Evolutionary conservation across 257 asterid species (phyloP).

Genomic region (Scutellaria galericulata): DNA sequence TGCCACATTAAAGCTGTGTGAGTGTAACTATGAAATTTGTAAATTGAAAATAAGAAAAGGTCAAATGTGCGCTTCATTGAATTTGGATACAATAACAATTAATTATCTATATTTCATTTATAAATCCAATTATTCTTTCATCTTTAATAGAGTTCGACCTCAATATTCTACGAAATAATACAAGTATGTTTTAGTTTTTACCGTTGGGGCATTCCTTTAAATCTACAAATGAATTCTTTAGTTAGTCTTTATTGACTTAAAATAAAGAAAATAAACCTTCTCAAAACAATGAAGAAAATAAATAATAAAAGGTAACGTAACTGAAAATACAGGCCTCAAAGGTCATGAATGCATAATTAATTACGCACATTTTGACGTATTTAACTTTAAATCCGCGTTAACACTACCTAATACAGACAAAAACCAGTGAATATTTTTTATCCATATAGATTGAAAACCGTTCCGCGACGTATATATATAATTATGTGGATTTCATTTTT

Average conservation of each 20-base stretch:
- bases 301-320: neutral
- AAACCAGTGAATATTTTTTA: neutral
- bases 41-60: neutral
- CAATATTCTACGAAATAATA: too few species aligned
- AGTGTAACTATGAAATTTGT: neutral
- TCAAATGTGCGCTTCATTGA: too few species aligned
- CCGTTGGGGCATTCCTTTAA: too few species aligned
- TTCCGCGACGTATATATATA: neutral
- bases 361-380: conserved; percentile 28
- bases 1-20: neutral
- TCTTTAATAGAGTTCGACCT: too few species aligned
- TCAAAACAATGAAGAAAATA: neutral
- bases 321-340: neutral
- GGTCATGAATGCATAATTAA: conserved; percentile 14
- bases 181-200: too few species aligned
- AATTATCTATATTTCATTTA: too few species aligned
- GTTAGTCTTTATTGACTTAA: conserved; percentile 17
- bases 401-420: conserved; percentile 22
- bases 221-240: too few species aligned
- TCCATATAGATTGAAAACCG: neutral
- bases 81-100: too few species aligned
- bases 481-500: neutral
- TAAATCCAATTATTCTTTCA: too few species aligned
- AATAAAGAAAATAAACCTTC: neutral
- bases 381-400: conserved; percentile 26